Percentiles rank a stretch among this genome's conserved stretches.
These are phyloP conservation scores for Zoysia japonica DNA, from an alignment of 176 grass and related monocot species.

Conservation along the genomic window DNA sequence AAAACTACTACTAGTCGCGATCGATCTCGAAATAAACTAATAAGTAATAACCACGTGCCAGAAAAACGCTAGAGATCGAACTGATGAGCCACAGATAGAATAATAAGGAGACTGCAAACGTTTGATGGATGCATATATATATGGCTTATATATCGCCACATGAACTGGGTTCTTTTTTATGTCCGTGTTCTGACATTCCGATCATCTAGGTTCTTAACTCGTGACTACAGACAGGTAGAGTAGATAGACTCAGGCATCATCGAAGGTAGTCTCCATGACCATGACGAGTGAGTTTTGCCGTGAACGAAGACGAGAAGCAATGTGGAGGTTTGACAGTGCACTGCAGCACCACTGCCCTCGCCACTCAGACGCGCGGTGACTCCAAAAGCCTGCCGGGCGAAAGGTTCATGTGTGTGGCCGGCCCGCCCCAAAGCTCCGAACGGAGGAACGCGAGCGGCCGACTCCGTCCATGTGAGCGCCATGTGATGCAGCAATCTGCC, in stretches of 20 bases:
- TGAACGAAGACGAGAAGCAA: background rate
- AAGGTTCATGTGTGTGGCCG: background rate
- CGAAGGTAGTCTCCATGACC: background rate
- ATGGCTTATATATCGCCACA: background rate
- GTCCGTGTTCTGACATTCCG: background rate
- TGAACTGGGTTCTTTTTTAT: background rate
- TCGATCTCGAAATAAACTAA: background rate
- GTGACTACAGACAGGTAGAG: too few species aligned
- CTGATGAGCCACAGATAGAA: background rate
- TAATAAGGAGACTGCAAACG: background rate
- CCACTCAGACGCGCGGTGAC: background rate
- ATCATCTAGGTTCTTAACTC: too few species aligned
- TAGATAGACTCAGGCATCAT: background rate
- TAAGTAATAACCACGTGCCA: slow-evolving; percentile 7
- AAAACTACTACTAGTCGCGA: background rate
- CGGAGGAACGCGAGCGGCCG: background rate
- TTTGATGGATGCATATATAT: background rate
- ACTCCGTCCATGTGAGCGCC: slow-evolving; percentile 21
- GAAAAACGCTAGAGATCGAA: background rate
- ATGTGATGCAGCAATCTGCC: slow-evolving; percentile 34
- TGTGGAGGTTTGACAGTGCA: background rate
- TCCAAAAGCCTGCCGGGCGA: background rate
- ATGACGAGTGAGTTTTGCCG: too few species aligned
- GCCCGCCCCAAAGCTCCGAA: background rate
- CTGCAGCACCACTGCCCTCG: background rate